Evolutionary conservation across 805 yeast species (phyloP), one percentile per base, ranked within the genome.

Genomic region (Clavispora phyllophila): DNA sequence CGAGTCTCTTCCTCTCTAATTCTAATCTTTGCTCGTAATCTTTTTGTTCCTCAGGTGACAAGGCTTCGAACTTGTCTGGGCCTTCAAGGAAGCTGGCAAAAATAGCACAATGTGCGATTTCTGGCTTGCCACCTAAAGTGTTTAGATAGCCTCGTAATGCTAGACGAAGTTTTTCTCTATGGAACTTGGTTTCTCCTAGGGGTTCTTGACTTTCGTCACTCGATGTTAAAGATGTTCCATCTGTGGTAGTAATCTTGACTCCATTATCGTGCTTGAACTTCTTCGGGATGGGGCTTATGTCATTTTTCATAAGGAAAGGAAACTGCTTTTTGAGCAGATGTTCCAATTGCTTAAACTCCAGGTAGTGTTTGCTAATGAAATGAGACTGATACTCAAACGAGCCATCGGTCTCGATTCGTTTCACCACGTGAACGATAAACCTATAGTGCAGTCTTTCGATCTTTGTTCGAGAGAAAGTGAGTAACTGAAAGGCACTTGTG

Each of bases 101-200:
- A 4, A 70, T 62, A 0, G 68, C 63, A 31, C 81, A 75, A 39
- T 74, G 72, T 1, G 80, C 67, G 0, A 87, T 72, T 36, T 79
- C 82, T 5, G 78, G 71, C 35, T 78, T 75, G 26, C 73, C 65
- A 9, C 76, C 55, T 14, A 90, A 61, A 1, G 72, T 60, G 23
- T 73, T 67, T 37, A 91, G 55, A 54, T 86, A 91, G 0, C 88
- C 86, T 37, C 97, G 70, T 36, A 91, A 68, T 0, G 95, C 78
- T 9, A 88, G 71, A 34, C 98, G 69, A 51, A 87, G 75, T 49
- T 80, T 82, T 59, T 91, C 98, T 23, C 95, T 73, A 2, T 81
- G 76, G 24, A 86, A 67, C 28, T 57, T 44, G 20, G n/a, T 23
- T 23, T 23, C 43, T 13, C 9, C 8, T 8, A 12, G 26, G 28